Evolutionary conservation across 2,329 filamentous ascomycete species (phyloP).

Genomic region (Neocatenulostroma microsporum): DNA sequence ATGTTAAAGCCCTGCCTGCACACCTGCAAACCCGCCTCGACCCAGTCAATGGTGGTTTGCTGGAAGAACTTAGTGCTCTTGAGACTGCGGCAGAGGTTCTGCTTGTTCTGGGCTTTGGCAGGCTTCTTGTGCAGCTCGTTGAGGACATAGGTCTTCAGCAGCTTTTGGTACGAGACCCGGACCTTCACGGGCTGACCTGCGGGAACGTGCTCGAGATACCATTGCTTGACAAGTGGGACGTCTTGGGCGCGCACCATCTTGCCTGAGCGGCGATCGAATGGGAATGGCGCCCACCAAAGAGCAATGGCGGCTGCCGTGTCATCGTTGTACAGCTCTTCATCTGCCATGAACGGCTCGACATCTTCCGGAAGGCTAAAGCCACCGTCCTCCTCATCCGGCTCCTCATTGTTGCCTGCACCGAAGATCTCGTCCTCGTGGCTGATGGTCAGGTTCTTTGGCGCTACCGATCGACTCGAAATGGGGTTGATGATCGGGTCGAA

Average conservation of each 20-base stretch:
- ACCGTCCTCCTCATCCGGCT: conserved; percentile 51
- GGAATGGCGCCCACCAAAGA: conserved; percentile 96
- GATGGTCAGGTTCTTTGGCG: conserved; percentile 84
- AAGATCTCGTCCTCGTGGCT: conserved; percentile 94
- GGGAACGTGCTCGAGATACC: conserved; percentile 94
- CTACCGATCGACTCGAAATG: conserved; percentile 88
- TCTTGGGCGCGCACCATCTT: conserved; percentile 96
- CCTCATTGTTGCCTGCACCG: conserved; percentile 69
- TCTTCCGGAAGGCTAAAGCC: conserved; percentile 64
- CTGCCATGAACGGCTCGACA: conserved; percentile 78
- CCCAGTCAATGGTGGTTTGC: conserved; percentile 98
- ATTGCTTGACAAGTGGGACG: conserved; percentile 93
- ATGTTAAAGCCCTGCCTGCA: conserved; percentile 99
- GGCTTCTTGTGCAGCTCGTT: conserved; percentile 96
- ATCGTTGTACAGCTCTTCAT: conserved; percentile 80
- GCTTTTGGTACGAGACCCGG: conserved; percentile 94
- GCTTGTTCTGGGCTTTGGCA: conserved; percentile 91
- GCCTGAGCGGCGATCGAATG: conserved; percentile 88
- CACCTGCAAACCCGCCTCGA: conserved; percentile 95
- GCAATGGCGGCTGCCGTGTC: conserved; percentile 88
- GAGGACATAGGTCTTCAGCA: conserved; percentile 90
- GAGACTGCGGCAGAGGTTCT: conserved; percentile 78
- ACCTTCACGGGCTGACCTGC: conserved; percentile 91
- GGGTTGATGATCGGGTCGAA: conserved; percentile 98
- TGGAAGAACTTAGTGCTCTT: conserved; percentile 99